phyloP scores from a whole-genome alignment of 2,329 filamentous ascomycete species.

The Curvularia lunata region DNA sequence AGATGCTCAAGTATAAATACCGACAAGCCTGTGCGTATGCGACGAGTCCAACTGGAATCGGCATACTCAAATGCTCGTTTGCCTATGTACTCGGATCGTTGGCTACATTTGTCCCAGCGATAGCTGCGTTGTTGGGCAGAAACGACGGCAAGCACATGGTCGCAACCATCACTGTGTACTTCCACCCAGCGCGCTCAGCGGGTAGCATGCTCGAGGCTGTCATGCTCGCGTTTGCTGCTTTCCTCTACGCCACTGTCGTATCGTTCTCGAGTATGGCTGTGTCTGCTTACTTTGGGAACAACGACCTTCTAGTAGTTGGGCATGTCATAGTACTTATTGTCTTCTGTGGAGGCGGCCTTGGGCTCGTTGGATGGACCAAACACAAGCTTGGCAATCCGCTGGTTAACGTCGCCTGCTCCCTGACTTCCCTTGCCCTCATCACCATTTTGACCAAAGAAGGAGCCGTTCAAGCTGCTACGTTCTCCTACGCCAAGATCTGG shows the following conservation, averaged over 20 bases:
- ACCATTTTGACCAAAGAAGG: conserved; percentile 91
- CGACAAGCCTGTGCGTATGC: conserved; percentile 64
- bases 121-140: conserved; percentile 76
- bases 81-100: conserved; percentile 87
- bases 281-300: conserved; percentile 75
- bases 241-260: conserved; percentile 77
- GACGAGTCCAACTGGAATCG: conserved; percentile 74
- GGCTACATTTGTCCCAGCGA: conserved; percentile 78
- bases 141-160: conserved; percentile 94
- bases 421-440: conserved; percentile 87
- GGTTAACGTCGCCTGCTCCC: conserved; percentile 78
- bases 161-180: conserved; percentile 92
- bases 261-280: conserved; percentile 88
- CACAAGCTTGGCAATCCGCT: conserved; percentile 78
- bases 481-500: conserved; percentile 84
- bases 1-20: conserved; percentile 40
- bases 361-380: conserved; percentile 87
- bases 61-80: conserved; percentile 87
- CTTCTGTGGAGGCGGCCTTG: conserved; percentile 85
- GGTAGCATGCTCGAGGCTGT: conserved; percentile 91
- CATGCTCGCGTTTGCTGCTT: conserved; percentile 76
- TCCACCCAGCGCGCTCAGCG: conserved; percentile 83
- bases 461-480: conserved; percentile 79
- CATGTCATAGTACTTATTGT: conserved; percentile 80
- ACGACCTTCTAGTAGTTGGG: conserved; percentile 72